Evolutionary conservation across 495 filamentous ascomycete genomes (phyloP).

Genomic region (Aspergillus egyptiacus): DNA sequence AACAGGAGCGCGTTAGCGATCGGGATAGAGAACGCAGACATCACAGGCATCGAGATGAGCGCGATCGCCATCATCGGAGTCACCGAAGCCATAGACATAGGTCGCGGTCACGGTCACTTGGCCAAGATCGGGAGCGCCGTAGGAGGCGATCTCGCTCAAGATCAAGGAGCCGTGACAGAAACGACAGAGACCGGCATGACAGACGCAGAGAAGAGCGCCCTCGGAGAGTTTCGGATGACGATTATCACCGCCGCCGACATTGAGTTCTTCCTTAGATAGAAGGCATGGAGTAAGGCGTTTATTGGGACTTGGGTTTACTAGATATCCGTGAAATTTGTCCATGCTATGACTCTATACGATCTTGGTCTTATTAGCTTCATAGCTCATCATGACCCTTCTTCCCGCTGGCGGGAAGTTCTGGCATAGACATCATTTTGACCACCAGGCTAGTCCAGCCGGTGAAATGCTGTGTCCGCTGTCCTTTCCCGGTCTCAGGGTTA

Average conservation of each 20-base stretch:
- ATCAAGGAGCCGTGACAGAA: slow-evolving; percentile 29
- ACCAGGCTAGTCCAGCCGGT: slow-evolving; percentile 97
- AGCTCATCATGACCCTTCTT: slow-evolving; percentile 38
- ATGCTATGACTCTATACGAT: slow-evolving; percentile 22
- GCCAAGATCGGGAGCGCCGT: slow-evolving; percentile 19
- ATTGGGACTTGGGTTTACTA: slow-evolving; percentile 8
- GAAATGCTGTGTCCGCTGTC: slow-evolving; percentile 95
- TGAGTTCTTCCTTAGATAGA: slow-evolving; percentile 10
- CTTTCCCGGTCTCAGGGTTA: slow-evolving; percentile 84
- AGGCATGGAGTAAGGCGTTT: slow-evolving; percentile 14
- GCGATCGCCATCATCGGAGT: slow-evolving; percentile 30
- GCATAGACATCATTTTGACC: slow-evolving; percentile 96
- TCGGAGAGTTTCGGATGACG: slow-evolving; percentile 23
- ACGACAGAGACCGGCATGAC: slow-evolving; percentile 21
- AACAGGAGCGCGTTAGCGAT: slow-evolving; percentile 25
- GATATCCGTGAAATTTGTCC: slow-evolving; percentile 5
- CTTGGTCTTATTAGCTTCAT: slow-evolving; percentile 16
- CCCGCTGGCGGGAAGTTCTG: slow-evolving; percentile 40
- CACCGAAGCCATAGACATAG: slow-evolving; percentile 32
- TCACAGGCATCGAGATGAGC: slow-evolving; percentile 30
- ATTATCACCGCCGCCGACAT: slow-evolving; percentile 21
- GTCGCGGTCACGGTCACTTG: slow-evolving; percentile 30
- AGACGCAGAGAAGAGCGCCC: slow-evolving; percentile 25
- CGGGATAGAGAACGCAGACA: slow-evolving; percentile 34
- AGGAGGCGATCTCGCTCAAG: slow-evolving; percentile 26